Conservation (phyloP, 345 rosid genomes). For the Litchi chinensis region DNA sequence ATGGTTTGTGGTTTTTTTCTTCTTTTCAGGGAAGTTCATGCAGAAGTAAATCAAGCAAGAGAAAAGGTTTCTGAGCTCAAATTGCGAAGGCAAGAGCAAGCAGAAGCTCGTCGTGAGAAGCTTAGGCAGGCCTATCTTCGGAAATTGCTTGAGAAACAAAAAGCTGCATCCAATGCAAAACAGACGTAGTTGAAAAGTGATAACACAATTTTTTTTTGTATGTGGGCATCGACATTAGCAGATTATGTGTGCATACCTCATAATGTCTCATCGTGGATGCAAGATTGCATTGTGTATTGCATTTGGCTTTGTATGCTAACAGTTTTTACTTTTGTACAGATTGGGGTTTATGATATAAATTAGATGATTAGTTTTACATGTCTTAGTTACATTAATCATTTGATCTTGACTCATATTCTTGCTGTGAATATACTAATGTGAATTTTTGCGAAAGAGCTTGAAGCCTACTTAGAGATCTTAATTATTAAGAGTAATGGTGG, state of each 20-base stretch:
- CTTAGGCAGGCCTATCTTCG: slow-evolving; percentile 82
- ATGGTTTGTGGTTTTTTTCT: not conserved
- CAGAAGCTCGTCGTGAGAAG: slow-evolving; percentile 72
- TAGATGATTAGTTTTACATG: not conserved
- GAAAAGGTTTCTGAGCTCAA: slow-evolving; percentile 71
- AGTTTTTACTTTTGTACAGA: not conserved
- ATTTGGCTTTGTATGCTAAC: not conserved
- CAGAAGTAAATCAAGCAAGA: slow-evolving; percentile 85
- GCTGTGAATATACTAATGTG: not conserved
- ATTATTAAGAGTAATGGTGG: too few species aligned
- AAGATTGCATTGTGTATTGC: not conserved
- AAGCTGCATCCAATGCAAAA: slow-evolving; percentile 46
- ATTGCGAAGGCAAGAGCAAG: slow-evolving; percentile 73
- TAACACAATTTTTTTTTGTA: not conserved
- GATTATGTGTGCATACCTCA: not conserved
- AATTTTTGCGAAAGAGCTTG: not conserved
- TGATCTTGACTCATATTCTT: not conserved
- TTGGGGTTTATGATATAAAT: not conserved
- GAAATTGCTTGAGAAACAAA: slow-evolving; percentile 81
- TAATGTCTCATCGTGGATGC: not conserved
- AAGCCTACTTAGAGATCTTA: too few species aligned
- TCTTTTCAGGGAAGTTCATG: slow-evolving; percentile 79
- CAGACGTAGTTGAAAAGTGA: slow-evolving; percentile 11
- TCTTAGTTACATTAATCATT: not conserved
- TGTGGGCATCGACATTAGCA: slow-evolving; percentile 4